Evolutionary conservation across 495 filamentous ascomycete genomes (phyloP).

Genomic region (Penicillium paradoxum): DNA sequence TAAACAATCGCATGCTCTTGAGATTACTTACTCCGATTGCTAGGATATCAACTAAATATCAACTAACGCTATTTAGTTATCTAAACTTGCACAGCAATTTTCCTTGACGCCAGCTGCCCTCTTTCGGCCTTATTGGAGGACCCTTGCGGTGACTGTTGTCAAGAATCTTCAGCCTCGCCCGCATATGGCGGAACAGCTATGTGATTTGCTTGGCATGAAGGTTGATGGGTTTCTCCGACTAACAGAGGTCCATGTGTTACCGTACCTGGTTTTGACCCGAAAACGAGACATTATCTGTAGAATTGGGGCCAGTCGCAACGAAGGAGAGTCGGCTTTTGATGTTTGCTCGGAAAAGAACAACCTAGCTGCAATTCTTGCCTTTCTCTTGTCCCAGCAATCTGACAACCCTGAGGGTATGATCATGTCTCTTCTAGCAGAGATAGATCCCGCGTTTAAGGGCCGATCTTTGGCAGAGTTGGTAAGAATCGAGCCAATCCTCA

Average conservation of each 20-base stretch:
- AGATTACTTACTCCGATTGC: background rate
- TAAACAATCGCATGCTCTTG: constrained; percentile 27
- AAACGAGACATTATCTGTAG: constrained; percentile 72
- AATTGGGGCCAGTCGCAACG: constrained; percentile 69
- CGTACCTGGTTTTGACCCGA: constrained; percentile 75
- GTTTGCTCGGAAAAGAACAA: constrained; percentile 64
- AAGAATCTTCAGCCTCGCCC: constrained; percentile 76
- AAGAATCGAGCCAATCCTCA: constrained; percentile 66
- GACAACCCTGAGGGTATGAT: constrained; percentile 60
- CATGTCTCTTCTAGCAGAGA: constrained; percentile 59
- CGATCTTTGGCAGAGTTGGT: constrained; percentile 64
- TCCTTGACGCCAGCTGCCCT: constrained; percentile 57
- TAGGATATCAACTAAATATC: background rate
- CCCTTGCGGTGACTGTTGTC: constrained; percentile 68
- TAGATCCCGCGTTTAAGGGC: constrained; percentile 63
- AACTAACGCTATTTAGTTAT: constrained; percentile 39
- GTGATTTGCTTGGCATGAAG: constrained; percentile 69
- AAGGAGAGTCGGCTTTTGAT: constrained; percentile 51
- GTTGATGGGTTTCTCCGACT: constrained; percentile 66
- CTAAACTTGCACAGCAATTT: constrained; percentile 59
- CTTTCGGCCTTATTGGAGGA: constrained; percentile 83
- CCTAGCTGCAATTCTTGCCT: constrained; percentile 70
- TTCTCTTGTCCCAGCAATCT: constrained; percentile 68
- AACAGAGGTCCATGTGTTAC: constrained; percentile 78
- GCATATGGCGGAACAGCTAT: constrained; percentile 73